Conservation (phyloP, 129 eudicot species). For the Saussurea involucrata region DNA sequence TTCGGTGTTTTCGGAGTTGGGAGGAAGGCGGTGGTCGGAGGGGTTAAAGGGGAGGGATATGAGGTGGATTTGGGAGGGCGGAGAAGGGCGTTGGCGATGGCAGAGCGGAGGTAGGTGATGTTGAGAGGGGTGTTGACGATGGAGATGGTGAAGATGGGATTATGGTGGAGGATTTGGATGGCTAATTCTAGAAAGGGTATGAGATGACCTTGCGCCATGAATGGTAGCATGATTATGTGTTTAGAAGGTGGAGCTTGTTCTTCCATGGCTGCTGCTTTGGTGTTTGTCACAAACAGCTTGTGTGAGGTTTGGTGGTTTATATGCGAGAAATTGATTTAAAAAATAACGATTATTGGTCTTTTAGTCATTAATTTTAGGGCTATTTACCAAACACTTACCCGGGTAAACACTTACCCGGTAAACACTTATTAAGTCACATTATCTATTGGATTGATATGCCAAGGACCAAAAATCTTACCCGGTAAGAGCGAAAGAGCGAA, state of each 20-base stretch:
- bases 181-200: constrained; percentile 57
- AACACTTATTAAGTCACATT: too few species aligned
- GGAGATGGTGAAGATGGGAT: constrained; percentile 38
- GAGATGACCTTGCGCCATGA: constrained; percentile 67
- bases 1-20: constrained; percentile 73
- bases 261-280: not conserved
- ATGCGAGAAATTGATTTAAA: not conserved
- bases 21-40: constrained; percentile 52
- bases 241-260: not conserved
- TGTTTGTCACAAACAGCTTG: too few species aligned
- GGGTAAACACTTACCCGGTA: too few species aligned
- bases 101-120: constrained; percentile 36
- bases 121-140: constrained; percentile 51
- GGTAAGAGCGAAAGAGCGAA: too few species aligned
- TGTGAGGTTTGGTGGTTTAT: not conserved
- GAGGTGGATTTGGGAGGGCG: constrained; percentile 26
- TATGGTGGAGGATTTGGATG: constrained; percentile 28
- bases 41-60: constrained; percentile 49
- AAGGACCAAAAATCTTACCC: too few species aligned
- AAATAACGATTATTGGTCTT: too few species aligned
- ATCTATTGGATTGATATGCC: too few species aligned
- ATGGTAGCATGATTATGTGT: constrained; percentile 59
- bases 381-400: too few species aligned
- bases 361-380: too few species aligned
- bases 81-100: constrained; percentile 27